phyloP scores from a whole-genome alignment of 129 eudicot species.

The Oenanthe sinensis region DNA sequence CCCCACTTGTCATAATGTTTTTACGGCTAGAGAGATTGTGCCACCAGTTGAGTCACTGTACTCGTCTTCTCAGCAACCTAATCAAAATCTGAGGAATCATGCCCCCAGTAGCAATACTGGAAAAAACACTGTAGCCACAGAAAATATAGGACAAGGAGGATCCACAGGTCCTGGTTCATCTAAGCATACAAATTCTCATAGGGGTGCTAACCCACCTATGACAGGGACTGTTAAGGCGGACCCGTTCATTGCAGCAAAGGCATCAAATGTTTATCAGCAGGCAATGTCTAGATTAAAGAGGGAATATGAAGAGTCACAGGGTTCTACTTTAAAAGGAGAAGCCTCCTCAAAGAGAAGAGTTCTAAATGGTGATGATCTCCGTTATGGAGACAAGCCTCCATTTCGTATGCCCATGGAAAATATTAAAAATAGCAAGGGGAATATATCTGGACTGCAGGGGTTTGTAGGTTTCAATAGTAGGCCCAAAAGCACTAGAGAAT shows the following conservation, averaged over 20 bases:
- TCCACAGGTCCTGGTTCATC: constrained; percentile 18
- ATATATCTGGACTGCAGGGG: constrained; percentile 23
- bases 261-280: constrained; percentile 50
- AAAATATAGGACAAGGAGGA: constrained; percentile 19
- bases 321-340: constrained; percentile 18
- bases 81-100: constrained; percentile 26
- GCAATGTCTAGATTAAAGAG: constrained; percentile 57
- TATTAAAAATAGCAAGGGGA: constrained; percentile 23
- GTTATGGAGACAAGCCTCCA: constrained; percentile 24
- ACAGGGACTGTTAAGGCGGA: constrained; percentile 19
- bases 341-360: constrained; percentile 34
- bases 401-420: constrained; percentile 31
- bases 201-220: constrained; percentile 25
- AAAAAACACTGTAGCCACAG: constrained; percentile 21
- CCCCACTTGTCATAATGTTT: constrained; percentile 58
- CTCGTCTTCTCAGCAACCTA: constrained; percentile 23
- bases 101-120: constrained; percentile 19
- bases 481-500: constrained; percentile 44
- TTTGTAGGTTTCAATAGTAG: constrained; percentile 17
- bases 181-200: constrained; percentile 13
- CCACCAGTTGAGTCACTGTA: constrained; percentile 48
- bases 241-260: constrained; percentile 51
- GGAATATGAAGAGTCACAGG: constrained; percentile 37
- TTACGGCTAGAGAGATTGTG: constrained; percentile 61
- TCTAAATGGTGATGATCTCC: constrained; percentile 27